Conservation (phyloP, 2,329 filamentous ascomycete species). For the Thermomyces lanuginosus region DNA sequence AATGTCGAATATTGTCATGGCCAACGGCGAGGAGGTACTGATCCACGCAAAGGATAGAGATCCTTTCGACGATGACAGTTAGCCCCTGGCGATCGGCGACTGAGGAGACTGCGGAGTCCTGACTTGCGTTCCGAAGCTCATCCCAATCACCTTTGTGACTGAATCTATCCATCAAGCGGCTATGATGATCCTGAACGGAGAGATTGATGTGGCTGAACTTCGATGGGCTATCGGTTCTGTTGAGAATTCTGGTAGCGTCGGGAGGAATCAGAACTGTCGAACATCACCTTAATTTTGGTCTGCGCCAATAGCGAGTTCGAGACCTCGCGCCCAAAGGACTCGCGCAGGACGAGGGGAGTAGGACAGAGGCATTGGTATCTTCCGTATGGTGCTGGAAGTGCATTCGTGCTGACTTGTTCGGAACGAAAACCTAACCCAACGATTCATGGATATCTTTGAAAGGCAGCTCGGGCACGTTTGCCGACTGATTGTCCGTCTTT, state of each 20-base stretch:
- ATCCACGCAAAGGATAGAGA: no score
- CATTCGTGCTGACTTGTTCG: conserved; percentile 60
- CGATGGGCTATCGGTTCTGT: background rate
- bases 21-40: conserved; percentile 42
- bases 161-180: conserved; percentile 61
- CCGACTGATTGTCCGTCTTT: conserved; percentile 67
- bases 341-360: conserved; percentile 61
- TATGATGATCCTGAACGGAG: conserved; percentile 70
- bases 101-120: conserved; percentile 74
- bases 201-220: conserved; percentile 44
- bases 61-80: background rate
- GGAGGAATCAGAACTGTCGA: conserved; percentile 52
- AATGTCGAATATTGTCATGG: conserved; percentile 84
- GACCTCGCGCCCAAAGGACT: no score
- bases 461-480: conserved; percentile 61
- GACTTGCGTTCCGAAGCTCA: conserved; percentile 70
- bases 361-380: conserved; percentile 59
- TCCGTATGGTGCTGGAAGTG: conserved; percentile 19
- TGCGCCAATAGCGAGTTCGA: conserved; percentile 47
- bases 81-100: conserved; percentile 79
- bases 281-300: conserved; percentile 68
- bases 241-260: conserved; percentile 1
- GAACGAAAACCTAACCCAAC: conserved; percentile 62
- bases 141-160: conserved; percentile 76
- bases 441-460: conserved; percentile 52